Percentiles rank a stretch among this genome's conserved stretches.
phyloP scores from a whole-genome alignment of 2,329 filamentous ascomycete species.

The Onygenales sp. region DNA sequence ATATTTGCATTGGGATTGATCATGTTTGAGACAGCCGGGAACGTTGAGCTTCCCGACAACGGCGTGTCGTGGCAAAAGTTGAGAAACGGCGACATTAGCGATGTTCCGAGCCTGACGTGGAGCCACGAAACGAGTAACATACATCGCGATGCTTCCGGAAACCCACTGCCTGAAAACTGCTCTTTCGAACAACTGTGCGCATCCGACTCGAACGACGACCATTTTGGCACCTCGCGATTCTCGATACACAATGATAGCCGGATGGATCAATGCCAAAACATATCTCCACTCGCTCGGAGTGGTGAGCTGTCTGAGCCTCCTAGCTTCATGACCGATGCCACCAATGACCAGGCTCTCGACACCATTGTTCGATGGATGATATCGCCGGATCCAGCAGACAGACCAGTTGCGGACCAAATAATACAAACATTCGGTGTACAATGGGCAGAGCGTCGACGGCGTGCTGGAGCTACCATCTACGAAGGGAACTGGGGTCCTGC shows the following conservation, averaged over 20 bases:
- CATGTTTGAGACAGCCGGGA: conserved; percentile 87
- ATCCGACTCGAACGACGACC: conserved; percentile 20
- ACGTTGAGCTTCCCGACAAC: conserved; percentile 88
- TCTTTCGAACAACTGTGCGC: conserved; percentile 35
- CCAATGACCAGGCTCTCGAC: conserved; percentile 67
- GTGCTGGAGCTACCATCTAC: conserved; percentile 85
- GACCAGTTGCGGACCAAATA: conserved; percentile 66
- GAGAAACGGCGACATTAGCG: conserved; percentile 78
- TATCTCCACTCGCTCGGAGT: conserved; percentile 25
- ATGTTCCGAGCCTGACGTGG: conserved; percentile 79
- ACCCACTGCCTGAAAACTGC: conserved; percentile 45
- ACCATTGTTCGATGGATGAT: conserved; percentile 84
- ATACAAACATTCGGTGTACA: conserved; percentile 62
- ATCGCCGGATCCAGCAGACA: conserved; percentile 58
- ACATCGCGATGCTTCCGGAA: conserved; percentile 63
- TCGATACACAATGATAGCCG: conserved; percentile 2
- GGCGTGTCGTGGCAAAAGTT: conserved; percentile 85
- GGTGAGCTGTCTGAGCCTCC: conserved; percentile 62
- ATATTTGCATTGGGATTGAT: conserved; percentile 92
- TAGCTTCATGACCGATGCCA: conserved; percentile 74
- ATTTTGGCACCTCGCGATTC: conserved; percentile 6
- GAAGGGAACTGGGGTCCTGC: conserved; percentile 92
- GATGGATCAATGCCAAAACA: conserved; percentile 16
- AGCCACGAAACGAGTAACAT: conserved; percentile 61
- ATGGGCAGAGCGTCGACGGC: conserved; percentile 69